Conservation (phyloP, 345 rosid genomes). For the Pistacia atlantica region DNA sequence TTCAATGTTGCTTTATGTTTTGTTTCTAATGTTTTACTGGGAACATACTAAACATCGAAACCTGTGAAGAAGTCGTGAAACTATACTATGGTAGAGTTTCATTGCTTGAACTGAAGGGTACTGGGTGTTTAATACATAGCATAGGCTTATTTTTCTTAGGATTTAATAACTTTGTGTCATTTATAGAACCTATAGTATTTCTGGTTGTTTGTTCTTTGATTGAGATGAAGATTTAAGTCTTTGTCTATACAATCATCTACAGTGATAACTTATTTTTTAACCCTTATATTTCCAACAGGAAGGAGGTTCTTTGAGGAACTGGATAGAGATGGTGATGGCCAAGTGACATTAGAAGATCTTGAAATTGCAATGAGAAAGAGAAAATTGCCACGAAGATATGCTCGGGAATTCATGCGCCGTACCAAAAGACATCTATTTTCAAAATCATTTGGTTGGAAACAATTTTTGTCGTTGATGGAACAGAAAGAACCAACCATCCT, state of each 20-base stretch:
- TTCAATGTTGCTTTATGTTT: slow-evolving; percentile 4
- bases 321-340: slow-evolving; percentile 97
- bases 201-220: not conserved
- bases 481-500: slow-evolving; percentile 97
- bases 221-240: not conserved
- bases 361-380: slow-evolving; percentile 93
- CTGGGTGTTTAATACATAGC: not conserved
- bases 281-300: slow-evolving; percentile 47
- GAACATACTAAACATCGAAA: not conserved
- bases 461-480: slow-evolving; percentile 95
- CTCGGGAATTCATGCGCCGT: slow-evolving; percentile 85
- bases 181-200: too few relatives aligned
- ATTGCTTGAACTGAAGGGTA: not conserved
- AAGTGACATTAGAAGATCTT: slow-evolving; percentile 91
- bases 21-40: slow-evolving; percentile 2
- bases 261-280: slow-evolving; percentile 10
- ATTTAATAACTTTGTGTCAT: not conserved
- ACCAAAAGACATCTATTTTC: slow-evolving; percentile 88
- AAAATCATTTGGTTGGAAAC: slow-evolving; percentile 97
- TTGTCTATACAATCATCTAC: not conserved
- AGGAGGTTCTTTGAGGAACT: slow-evolving; percentile 96
- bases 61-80: not conserved
- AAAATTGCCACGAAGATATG: slow-evolving; percentile 81
- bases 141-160: not conserved
- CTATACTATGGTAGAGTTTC: not conserved